Conservation (phyloP, 2,329 filamentous ascomycete species). For the Arthrobotrys sinensis region DNA sequence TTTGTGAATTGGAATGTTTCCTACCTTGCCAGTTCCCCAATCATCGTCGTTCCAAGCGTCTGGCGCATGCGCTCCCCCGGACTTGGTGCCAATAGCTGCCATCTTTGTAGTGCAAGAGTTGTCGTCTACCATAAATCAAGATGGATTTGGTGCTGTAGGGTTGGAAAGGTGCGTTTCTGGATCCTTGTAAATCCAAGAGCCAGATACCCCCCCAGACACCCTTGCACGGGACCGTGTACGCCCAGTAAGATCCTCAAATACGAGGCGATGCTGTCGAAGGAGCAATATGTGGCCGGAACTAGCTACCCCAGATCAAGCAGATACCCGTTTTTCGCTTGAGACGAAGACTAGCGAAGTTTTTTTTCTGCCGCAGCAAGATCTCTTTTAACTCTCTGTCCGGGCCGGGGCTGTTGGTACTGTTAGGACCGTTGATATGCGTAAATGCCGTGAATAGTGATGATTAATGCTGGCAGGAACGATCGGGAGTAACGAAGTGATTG, state of each 20-base stretch:
- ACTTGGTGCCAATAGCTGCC: constrained; percentile 36
- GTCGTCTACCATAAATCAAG: background rate
- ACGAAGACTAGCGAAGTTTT: constrained; percentile 6
- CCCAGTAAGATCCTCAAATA: background rate
- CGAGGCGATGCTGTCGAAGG: constrained; percentile 11
- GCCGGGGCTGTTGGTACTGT: background rate
- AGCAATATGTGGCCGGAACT: constrained; percentile 9
- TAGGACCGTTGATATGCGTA: background rate
- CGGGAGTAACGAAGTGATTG: background rate
- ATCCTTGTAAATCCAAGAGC: constrained; percentile 25
- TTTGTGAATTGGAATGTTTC: background rate
- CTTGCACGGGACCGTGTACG: background rate
- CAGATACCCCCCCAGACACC: constrained; percentile 2
- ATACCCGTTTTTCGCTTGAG: background rate
- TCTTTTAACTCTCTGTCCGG: background rate
- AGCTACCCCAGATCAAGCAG: background rate
- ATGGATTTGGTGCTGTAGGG: background rate
- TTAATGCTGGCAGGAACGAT: background rate
- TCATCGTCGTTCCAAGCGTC: constrained; percentile 58
- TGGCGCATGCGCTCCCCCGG: constrained; percentile 3
- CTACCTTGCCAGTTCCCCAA: constrained; percentile 42
- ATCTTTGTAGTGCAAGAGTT: constrained; percentile 15
- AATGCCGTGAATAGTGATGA: background rate
- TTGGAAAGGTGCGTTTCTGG: background rate
- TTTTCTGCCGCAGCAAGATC: constrained; percentile 14